Conservation (phyloP, 2,329 filamentous ascomycete species). For the Epicoccum nigrum region DNA sequence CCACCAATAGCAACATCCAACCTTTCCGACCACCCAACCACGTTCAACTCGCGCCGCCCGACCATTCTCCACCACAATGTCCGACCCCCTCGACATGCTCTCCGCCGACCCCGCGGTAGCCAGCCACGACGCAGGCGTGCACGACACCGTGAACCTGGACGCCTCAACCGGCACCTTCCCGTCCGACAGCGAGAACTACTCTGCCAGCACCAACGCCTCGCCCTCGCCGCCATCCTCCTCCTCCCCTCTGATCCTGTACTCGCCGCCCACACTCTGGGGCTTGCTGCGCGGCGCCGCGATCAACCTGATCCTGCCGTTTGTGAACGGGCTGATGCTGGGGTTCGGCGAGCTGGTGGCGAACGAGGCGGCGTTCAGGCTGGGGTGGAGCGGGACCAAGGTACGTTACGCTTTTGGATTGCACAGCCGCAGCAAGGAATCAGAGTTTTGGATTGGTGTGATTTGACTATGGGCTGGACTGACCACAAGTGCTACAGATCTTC, state of each 20-base stretch:
- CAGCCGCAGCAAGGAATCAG: neutral
- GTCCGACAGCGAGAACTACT: conserved; percentile 85
- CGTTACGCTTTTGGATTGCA: conserved; percentile 27
- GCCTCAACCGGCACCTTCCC: conserved; percentile 61
- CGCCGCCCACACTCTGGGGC: conserved; percentile 85
- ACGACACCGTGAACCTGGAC: conserved; percentile 69
- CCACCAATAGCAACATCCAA: neutral
- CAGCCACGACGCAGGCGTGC: no score
- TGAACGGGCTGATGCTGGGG: conserved; percentile 97
- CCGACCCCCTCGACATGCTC: conserved; percentile 57
- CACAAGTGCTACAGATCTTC: conserved; percentile 56
- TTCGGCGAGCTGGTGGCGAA: conserved; percentile 97
- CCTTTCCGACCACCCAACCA: no score
- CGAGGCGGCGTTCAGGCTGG: conserved; percentile 89
- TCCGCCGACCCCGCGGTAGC: no score
- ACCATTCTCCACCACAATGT: conserved; percentile 18
- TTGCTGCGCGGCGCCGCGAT: conserved; percentile 88
- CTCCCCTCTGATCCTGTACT: conserved; percentile 81
- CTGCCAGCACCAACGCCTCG: conserved; percentile 62
- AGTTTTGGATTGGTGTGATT: neutral
- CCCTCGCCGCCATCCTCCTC: conserved; percentile 68
- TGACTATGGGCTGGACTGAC: neutral
- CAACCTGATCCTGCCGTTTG: conserved; percentile 91
- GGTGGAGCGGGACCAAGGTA: conserved; percentile 95
- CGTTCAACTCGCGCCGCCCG: no score